Evolutionary conservation across 345 rosid genomes (phyloP).

Genomic region (Camelina laxa): DNA sequence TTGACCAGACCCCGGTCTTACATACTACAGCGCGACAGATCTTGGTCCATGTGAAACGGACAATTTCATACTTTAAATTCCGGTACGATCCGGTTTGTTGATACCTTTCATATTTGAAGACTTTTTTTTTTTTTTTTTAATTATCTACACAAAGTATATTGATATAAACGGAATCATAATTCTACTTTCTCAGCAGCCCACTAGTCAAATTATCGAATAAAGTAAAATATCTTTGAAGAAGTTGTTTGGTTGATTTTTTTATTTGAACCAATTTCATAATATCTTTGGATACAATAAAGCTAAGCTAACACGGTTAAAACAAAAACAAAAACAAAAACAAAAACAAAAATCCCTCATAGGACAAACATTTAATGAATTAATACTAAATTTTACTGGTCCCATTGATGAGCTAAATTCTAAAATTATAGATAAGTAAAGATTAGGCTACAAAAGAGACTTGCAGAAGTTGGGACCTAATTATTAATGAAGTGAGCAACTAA

Average conservation of each 20-base stretch:
- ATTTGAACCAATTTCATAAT: not conserved
- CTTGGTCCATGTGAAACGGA: slow-evolving; percentile 20
- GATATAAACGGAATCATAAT: not conserved
- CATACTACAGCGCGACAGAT: not conserved
- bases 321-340: no score
- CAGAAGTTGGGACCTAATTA: no score
- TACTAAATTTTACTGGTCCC: no score
- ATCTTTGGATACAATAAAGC: not conserved
- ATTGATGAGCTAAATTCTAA: no score
- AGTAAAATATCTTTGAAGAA: not conserved
- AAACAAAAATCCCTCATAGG: not conserved
- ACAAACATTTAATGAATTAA: no score
- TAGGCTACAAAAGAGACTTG: no score
- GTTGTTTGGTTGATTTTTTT: not conserved
- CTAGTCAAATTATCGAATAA: slow-evolving; percentile 1
- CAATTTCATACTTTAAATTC: slow-evolving; percentile 18
- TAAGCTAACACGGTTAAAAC: not conserved
- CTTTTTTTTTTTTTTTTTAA: no score
- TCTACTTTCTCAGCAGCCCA: slow-evolving; percentile 8
- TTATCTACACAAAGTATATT: not conserved
- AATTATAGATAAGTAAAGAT: no score
- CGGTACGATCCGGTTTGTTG: slow-evolving; percentile 28
- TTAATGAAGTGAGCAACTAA: no score
- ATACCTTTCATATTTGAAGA: slow-evolving; percentile 18
- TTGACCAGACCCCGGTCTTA: slow-evolving; percentile 29